These are phyloP conservation scores for Opeltia flavorubescens DNA, from an alignment of 495 filamentous ascomycete species.

Conservation along the genomic window DNA sequence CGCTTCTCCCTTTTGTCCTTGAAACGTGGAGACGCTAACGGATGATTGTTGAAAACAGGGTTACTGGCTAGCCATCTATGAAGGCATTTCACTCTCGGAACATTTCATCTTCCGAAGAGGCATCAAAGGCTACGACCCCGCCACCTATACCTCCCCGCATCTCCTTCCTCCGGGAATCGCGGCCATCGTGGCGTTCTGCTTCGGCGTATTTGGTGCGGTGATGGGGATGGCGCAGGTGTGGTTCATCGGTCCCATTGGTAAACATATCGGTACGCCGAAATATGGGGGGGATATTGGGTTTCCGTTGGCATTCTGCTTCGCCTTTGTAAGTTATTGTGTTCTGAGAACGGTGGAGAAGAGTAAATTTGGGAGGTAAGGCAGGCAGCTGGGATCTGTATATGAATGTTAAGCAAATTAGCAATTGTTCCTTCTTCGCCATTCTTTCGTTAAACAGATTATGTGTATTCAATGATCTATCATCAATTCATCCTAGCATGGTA, in stretches of 20 bases:
- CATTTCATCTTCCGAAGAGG: conserved; percentile 66
- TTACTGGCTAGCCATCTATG: conserved; percentile 80
- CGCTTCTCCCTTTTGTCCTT: not conserved
- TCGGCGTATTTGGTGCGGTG: conserved; percentile 58
- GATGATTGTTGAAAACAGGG: conserved; percentile 22
- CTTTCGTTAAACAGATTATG: no score
- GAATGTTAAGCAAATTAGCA: not conserved
- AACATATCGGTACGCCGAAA: conserved; percentile 38
- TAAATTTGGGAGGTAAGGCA: conserved; percentile 32
- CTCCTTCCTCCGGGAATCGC: conserved; percentile 60
- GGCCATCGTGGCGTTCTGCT: conserved; percentile 49
- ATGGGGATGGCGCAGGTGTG: conserved; percentile 67
- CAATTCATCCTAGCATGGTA: no score
- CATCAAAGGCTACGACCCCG: conserved; percentile 44
- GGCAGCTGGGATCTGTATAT: no score
- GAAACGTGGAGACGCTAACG: not conserved
- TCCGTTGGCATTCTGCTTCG: conserved; percentile 50
- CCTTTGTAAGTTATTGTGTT: conserved; percentile 28
- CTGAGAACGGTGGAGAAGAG: conserved; percentile 40
- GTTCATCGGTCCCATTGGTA: conserved; percentile 60
- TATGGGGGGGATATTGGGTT: conserved; percentile 66
- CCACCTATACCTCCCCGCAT: conserved; percentile 42
- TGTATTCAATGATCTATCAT: no score
- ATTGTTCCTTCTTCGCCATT: no score
- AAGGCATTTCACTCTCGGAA: conserved; percentile 54